Base-by-base conservation (phyloP, 805 yeast genomes). In the Candida rishiriensis region DNA sequence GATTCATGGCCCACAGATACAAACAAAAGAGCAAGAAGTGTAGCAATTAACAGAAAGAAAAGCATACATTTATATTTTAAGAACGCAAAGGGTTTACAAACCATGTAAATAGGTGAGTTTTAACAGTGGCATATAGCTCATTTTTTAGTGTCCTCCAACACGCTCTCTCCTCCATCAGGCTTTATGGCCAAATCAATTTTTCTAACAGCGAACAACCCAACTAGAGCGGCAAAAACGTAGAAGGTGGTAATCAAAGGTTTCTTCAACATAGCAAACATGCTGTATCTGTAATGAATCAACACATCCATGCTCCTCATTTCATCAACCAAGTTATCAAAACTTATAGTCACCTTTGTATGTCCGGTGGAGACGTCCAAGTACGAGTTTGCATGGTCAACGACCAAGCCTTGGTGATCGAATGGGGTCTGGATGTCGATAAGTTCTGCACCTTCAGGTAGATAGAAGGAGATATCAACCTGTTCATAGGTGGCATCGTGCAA, bases 381-480 rank as follows among this genome's bases (percentile, higher is more conserved):
- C 3, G 86, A 81, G 44, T 42, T 55, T 14, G 46, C 55, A 41
- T 60, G 51, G n/a, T 60, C 61, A 15, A 68, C 59, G 1, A 39
- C 40, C 28, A 68, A 38, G 3, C 61, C 57, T 18, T 62, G 60
- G 48, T 67, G 66, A 3, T 63, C 61, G 36, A 83, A 61, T 15
- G 93, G 85, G 14, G 85, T 72, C 15, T 76, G 68, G 35, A 85
- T 72, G 46, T 72, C 78, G 38, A 76, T 50, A 41, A 75, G 68
- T 51, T 72, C 70, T 6, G 98, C 84, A 39, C 90, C 91, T 66
- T 93, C 97, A 11, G 99, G 99, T 52, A 93, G 75, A 56, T 79
- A 82, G 51, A 91, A 67, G 33, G 76, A 74, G 39, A 87, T 62
- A 34, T 70, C 67, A 8, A 82, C 82, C 33, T 73, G 63, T 46